Conservation (phyloP, 371 early-diverging fungal species). For the Actinomucor elegans region DNA sequence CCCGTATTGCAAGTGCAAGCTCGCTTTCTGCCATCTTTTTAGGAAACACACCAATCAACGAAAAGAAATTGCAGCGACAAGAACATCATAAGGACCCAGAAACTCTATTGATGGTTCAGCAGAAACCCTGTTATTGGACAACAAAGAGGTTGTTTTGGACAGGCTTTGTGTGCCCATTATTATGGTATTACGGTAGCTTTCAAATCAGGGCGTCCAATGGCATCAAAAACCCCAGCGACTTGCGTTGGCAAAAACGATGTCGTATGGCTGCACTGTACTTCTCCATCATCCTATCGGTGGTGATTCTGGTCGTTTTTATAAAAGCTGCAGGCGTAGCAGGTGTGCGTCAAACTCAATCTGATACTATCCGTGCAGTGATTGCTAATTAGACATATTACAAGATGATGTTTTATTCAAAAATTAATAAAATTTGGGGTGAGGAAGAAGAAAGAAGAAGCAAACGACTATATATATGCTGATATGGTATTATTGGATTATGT, state of each 20-base stretch:
- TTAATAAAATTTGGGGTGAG: too few species aligned
- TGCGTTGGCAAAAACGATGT: slow-evolving; percentile 18
- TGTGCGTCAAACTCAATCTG: slow-evolving; percentile 15
- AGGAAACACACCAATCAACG: too few species aligned
- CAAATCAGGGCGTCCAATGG: background rate
- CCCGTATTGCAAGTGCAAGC: too few species aligned
- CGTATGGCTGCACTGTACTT: slow-evolving; percentile 19
- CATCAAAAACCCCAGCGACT: background rate
- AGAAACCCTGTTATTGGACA: slow-evolving; percentile 6
- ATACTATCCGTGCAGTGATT: slow-evolving; percentile 15
- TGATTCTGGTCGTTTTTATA: slow-evolving; percentile 1
- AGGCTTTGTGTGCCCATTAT: slow-evolving; percentile 17
- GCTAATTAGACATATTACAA: slow-evolving; percentile 1
- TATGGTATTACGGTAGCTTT: slow-evolving; percentile 19
- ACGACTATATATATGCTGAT: too few species aligned
- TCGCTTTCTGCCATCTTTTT: too few species aligned
- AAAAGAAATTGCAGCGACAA: too few species aligned
- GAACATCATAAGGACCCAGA: too few species aligned
- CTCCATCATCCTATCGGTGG: slow-evolving; percentile 1
- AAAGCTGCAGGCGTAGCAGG: slow-evolving; percentile 10
- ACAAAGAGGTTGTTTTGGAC: slow-evolving; percentile 12
- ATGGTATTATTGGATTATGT: background rate
- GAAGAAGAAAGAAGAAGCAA: background rate
- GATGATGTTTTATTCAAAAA: too few species aligned
- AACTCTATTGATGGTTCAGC: background rate